Conservation (phyloP, 495 filamentous ascomycete genomes). For the Polyplosphaeria fusca region DNA sequence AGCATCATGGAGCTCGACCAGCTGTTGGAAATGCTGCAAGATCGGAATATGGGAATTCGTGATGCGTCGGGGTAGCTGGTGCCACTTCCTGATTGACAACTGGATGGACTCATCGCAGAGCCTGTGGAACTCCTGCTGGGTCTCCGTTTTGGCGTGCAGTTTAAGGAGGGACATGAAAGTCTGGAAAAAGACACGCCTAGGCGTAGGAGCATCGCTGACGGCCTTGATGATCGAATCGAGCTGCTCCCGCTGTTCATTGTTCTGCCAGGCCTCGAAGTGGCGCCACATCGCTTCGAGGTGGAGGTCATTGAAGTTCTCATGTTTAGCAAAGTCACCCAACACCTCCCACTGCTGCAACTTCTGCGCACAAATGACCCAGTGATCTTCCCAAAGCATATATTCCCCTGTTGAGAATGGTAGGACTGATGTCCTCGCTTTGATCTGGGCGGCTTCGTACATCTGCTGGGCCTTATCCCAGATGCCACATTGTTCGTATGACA, state of each 20-base stretch:
- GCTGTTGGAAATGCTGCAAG: conserved; percentile 93
- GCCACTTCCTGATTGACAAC: conserved; percentile 95
- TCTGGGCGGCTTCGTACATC: conserved; percentile 93
- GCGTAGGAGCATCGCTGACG: conserved; percentile 94
- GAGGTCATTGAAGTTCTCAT: conserved; percentile 98
- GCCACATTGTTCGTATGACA: conserved; percentile 97
- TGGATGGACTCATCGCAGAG: conserved; percentile 96
- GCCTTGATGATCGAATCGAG: conserved; percentile 89
- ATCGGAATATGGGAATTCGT: conserved; percentile 95
- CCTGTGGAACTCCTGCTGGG: conserved; percentile 72
- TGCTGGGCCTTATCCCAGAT: conserved; percentile 99
- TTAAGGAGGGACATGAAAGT: conserved; percentile 96
- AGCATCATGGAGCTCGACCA: conserved; percentile 98
- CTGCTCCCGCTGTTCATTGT: conserved; percentile 76
- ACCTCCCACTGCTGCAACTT: conserved; percentile 99
- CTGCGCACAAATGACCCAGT: conserved; percentile 95
- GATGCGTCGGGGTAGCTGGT: conserved; percentile 86
- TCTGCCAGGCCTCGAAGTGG: conserved; percentile 87
- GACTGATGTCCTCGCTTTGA: conserved; percentile 89
- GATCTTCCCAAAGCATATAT: conserved; percentile 99
- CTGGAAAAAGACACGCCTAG: conserved; percentile 90
- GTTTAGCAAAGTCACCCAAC: conserved; percentile 94
- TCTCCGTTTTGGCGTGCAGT: conserved; percentile 82
- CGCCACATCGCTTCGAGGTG: conserved; percentile 93
- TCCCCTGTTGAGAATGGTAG: conserved; percentile 94